Evolutionary conservation across 106 monocot species (phyloP).

Genomic region (Apostasia shenzhenica): DNA sequence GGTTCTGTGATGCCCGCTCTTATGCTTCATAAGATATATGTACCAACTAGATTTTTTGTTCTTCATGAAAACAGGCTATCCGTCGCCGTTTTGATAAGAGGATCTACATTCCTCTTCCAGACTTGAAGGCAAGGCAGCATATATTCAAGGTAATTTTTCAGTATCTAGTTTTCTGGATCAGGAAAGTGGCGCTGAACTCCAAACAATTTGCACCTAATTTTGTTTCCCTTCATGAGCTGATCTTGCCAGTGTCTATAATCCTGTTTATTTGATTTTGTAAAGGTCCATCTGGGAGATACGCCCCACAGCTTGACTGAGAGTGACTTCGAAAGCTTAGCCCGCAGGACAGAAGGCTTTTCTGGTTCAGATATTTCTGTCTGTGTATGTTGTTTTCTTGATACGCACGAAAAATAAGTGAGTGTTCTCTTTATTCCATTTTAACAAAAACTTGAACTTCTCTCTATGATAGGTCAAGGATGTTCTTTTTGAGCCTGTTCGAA

Average conservation of each 20-base stretch:
- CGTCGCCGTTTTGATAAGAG: constrained; percentile 85
- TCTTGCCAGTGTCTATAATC: too few species aligned
- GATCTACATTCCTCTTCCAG: constrained; percentile 85
- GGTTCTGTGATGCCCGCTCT: constrained; percentile 27
- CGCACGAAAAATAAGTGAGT: too few species aligned
- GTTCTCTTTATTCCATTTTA: too few species aligned
- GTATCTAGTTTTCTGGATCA: too few species aligned
- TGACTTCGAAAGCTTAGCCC: constrained; percentile 68
- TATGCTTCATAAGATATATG: not conserved
- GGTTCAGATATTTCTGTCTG: constrained; percentile 83
- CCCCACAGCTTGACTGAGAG: constrained; percentile 65
- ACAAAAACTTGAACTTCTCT: too few species aligned
- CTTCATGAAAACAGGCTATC: constrained; percentile 36
- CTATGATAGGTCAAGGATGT: constrained; percentile 67
- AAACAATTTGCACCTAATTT: too few species aligned
- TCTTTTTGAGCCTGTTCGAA: constrained; percentile 78
- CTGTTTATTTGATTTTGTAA: not conserved
- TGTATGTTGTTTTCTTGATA: constrained; percentile 35
- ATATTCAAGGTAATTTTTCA: constrained; percentile 60
- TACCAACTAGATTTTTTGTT: not conserved
- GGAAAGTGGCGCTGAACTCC: too few species aligned
- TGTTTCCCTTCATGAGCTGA: too few species aligned
- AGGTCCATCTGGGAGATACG: constrained; percentile 83
- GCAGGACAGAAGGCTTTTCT: constrained; percentile 65
- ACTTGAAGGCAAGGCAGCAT: constrained; percentile 77